Evolutionary conservation across 148 eudicot species (phyloP).

Genomic region (Dysphania ambrosioides): DNA sequence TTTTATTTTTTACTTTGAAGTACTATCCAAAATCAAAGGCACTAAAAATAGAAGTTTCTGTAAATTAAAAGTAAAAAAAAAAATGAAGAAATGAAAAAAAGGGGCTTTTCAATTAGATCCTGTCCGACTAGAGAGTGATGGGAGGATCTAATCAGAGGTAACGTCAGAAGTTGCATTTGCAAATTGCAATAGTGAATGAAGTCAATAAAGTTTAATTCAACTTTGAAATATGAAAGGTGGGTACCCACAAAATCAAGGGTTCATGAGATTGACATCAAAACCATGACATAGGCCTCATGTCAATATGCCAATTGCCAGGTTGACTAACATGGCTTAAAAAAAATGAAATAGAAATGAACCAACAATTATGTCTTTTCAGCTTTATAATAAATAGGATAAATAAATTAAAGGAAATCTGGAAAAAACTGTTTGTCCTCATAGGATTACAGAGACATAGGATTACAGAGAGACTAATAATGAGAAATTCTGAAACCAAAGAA

Average conservation of each 20-base stretch:
- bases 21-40: background rate
- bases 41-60: background rate
- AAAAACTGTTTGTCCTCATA: slow-evolving; percentile 16
- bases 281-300: slow-evolving; percentile 17
- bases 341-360: background rate
- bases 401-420: slow-evolving; percentile 17
- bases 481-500: slow-evolving; percentile 19
- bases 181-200: background rate
- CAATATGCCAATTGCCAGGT: slow-evolving; percentile 19
- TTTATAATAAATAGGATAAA: slow-evolving; percentile 1
- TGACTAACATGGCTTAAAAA: slow-evolving; percentile 6
- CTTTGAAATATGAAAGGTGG: slow-evolving; percentile 12
- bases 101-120: slow-evolving; percentile 24
- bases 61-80: background rate
- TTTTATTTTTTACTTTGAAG: too few species aligned
- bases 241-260: slow-evolving; percentile 34
- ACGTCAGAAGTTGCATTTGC: slow-evolving; percentile 26
- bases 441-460: slow-evolving; percentile 18
- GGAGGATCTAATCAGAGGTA: slow-evolving; percentile 35
- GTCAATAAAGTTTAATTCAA: slow-evolving; percentile 37
- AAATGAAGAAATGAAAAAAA: background rate
- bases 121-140: slow-evolving; percentile 29
- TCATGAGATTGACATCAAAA: slow-evolving; percentile 30
- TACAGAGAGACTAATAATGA: slow-evolving; percentile 23
- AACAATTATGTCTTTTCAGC: slow-evolving; percentile 21